Evolutionary conservation across 2,329 filamentous ascomycete genomes (phyloP).

Genomic region (Hymenoscyphus infarciens): DNA sequence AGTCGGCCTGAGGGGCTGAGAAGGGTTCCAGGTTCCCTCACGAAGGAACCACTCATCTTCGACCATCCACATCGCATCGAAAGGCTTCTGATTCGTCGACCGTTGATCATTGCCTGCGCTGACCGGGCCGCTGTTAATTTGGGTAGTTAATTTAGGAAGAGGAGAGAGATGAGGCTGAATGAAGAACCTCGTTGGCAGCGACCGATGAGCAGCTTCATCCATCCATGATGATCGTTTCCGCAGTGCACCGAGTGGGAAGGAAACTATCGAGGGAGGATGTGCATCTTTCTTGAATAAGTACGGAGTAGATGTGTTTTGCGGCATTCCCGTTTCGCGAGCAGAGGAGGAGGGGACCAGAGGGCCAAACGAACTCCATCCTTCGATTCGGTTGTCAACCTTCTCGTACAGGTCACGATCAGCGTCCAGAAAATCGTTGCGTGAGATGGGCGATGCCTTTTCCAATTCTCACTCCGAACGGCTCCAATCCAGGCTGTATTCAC

Average conservation of each 20-base stretch:
- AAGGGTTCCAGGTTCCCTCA: too few species aligned
- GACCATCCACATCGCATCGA: neutral
- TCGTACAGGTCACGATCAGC: neutral
- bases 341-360: neutral
- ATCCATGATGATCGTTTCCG: neutral
- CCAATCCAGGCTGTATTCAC: neutral
- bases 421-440: neutral
- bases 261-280: neutral
- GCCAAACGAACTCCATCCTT: neutral
- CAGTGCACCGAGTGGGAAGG: neutral
- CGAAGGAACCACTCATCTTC: constrained; percentile 1
- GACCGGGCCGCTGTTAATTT: constrained; percentile 1
- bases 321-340: neutral
- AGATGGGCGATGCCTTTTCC: neutral
- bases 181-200: neutral
- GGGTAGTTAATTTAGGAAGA: constrained; percentile 4
- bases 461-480: neutral
- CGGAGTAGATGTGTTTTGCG: neutral
- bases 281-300: neutral
- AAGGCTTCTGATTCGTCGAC: neutral
- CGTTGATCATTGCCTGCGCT: neutral
- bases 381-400: neutral
- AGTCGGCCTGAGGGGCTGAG: constrained; percentile 9
- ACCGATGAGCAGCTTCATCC: neutral
- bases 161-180: constrained; percentile 2